Conservation (phyloP, 1,139 yeast species). For the Zhuliangozyma blackwelliae region DNA sequence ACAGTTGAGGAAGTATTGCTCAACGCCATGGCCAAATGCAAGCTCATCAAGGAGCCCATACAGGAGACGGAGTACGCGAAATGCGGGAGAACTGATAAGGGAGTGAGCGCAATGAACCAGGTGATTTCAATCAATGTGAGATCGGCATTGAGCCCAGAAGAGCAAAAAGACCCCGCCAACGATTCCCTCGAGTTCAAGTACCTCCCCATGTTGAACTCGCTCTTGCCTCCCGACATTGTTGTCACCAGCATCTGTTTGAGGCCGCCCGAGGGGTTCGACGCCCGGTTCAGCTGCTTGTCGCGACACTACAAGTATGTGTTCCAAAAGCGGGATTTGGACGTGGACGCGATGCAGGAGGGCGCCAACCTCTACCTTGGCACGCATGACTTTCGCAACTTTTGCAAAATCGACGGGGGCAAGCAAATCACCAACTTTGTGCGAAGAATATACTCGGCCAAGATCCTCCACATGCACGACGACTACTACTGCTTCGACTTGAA, state of each 20-base stretch:
- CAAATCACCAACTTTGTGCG: conserved; percentile 77
- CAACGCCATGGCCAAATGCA: conserved; percentile 65
- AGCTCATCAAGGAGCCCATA: conserved; percentile 61
- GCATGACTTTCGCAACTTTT: conserved; percentile 91
- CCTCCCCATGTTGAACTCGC: conserved; percentile 65
- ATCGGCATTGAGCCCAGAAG: conserved; percentile 53
- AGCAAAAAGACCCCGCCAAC: conserved; percentile 51
- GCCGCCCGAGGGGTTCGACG: conserved; percentile 82
- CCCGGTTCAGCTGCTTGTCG: conserved; percentile 80
- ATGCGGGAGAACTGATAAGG: conserved; percentile 95
- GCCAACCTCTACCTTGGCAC: conserved; percentile 64
- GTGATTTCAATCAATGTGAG: conserved; percentile 79
- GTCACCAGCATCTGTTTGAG: conserved; percentile 78
- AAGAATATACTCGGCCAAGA: conserved; percentile 49
- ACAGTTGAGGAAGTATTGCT: conserved; percentile 81
- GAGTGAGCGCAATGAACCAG: conserved; percentile 96
- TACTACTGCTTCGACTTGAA: conserved; percentile 69
- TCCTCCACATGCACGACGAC: conserved; percentile 40
- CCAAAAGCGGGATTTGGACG: conserved; percentile 48
- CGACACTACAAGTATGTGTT: conserved; percentile 87
- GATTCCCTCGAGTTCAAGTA: conserved; percentile 76
- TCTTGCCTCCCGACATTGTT: conserved; percentile 77
- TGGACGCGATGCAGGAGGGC: conserved; percentile 65
- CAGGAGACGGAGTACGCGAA: conserved; percentile 70
- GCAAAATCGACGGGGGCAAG: conserved; percentile 91